These are phyloP conservation scores for Ustilago loliicola DNA, from an alignment of 1,284 basidiomycete species.

Conservation along the genomic window DNA sequence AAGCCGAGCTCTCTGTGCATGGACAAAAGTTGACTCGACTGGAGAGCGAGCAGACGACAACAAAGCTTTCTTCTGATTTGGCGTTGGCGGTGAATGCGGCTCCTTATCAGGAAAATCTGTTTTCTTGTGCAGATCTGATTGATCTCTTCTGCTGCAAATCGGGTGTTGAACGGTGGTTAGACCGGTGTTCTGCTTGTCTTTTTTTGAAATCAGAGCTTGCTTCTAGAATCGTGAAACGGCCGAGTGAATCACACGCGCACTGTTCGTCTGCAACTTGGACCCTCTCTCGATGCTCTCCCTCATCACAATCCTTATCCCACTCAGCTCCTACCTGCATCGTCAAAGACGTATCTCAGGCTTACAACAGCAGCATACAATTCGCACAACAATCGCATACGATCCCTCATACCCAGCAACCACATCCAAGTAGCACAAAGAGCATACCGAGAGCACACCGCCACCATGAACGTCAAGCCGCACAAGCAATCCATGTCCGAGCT, in stretches of 20 bases:
- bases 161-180: background rate
- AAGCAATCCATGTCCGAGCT: constrained; percentile 88
- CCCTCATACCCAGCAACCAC: background rate
- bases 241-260: constrained; percentile 17
- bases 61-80: constrained; percentile 10
- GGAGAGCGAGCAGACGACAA: background rate
- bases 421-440: background rate
- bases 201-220: background rate
- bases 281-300: background rate
- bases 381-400: background rate
- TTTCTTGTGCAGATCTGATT: background rate
- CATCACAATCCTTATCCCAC: background rate
- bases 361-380: no score
- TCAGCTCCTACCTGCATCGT: no score
- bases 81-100: background rate
- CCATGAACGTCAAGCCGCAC: constrained; percentile 77
- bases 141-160: background rate
- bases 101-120: constrained; percentile 12
- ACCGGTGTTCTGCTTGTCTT: constrained; percentile 3
- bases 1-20: constrained; percentile 6
- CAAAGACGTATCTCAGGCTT: no score
- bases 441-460: background rate
- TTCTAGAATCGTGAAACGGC: background rate
- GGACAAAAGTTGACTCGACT: constrained; percentile 24
- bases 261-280: constrained; percentile 13